Base-by-base conservation (phyloP, 441 rosid genomes). In the Capsella rubella region DNA sequence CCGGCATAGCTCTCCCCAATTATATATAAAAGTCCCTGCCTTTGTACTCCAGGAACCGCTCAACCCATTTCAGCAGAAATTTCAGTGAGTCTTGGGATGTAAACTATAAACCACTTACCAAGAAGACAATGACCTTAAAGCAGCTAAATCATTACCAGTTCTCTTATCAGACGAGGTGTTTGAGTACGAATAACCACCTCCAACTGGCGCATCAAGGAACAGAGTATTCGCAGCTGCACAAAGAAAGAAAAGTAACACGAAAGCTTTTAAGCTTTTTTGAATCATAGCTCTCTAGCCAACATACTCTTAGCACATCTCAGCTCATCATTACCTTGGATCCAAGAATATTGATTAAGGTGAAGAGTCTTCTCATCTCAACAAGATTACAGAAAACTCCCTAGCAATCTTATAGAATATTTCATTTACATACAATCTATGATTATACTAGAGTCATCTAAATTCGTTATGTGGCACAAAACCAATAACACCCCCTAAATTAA, bases 1-100 rank as follows among this genome's bases (percentile, higher is more conserved):
- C 99, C 97, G 64, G 79, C 99, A 80, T 95, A 95, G 80, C 99
- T 95, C 82, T 95, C 97, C 64, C 97, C 97, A 2, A 84, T 72
- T 16, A 16, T 46, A 95, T 84, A 64, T 89, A 95, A 70, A 95
- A 92, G 18, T 95, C 97, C 71, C 94, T n/a, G n/a, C n/a, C n/a
- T n/a, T n/a, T n/a, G n/a, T n/a, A n/a, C n/a, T n/a, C n/a, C n/a
- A n/a, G n/a, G n/a, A n/a, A n/a, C n/a, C n/a, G n/a, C n/a, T n/a
- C n/a, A n/a, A n/a, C n/a, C n/a, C n/a, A n/a, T n/a, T 87, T 86
- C 43, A 95, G 74, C 70, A 95, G 79, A 87, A 94, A 95, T 3
- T 37, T 59, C 27, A 94, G 84, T 0, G 97, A 88, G 75, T 95
- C 99, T 70, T 76, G 69, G 56, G 94, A 97, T 95, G 87, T 75